Evolutionary conservation across 371 early-diverging fungal species (phyloP).

Genomic region (Zancudomyces culisetae): DNA sequence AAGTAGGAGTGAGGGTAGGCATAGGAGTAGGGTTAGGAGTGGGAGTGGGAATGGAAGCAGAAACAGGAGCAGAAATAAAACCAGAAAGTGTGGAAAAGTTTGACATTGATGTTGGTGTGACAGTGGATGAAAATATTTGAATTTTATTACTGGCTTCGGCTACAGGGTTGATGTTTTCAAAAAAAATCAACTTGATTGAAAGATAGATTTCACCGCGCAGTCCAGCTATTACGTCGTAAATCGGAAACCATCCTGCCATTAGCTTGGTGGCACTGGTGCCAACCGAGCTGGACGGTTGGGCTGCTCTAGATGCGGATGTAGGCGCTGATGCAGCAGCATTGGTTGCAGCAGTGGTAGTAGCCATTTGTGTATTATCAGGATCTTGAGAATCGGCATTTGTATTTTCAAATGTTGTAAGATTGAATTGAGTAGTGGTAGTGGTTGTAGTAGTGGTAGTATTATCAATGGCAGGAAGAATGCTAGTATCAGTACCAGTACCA

Average conservation of each 20-base stretch:
- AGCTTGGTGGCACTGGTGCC: no score
- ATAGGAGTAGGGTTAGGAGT: no score
- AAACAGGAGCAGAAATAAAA: constrained; percentile 34
- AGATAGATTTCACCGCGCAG: constrained; percentile 46
- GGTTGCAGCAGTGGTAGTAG: not conserved
- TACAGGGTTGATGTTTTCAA: constrained; percentile 48
- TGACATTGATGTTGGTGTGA: constrained; percentile 1
- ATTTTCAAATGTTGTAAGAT: no score
- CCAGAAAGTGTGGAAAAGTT: constrained; percentile 2
- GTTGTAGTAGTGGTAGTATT: no score
- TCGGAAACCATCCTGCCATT: constrained; percentile 72
- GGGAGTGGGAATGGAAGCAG: no score
- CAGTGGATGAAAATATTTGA: constrained; percentile 30
- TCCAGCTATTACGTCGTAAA: constrained; percentile 41
- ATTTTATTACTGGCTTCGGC: constrained; percentile 41
- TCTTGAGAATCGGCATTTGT: not conserved
- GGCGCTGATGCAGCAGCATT: not conserved
- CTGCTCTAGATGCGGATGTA: constrained; percentile 12
- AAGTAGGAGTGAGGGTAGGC: no score
- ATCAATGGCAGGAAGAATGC: no score
- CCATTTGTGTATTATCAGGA: not conserved
- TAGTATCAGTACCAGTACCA: not conserved
- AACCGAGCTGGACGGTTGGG: constrained; percentile 23
- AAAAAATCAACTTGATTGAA: constrained; percentile 45
- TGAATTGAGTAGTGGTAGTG: no score